A percentile compares a stretch with the other conserved stretches of the same genome.
These are phyloP conservation scores for Penicillium griseofulvum DNA, from an alignment of 2,329 filamentous ascomycete species.

Conservation along the genomic window DNA sequence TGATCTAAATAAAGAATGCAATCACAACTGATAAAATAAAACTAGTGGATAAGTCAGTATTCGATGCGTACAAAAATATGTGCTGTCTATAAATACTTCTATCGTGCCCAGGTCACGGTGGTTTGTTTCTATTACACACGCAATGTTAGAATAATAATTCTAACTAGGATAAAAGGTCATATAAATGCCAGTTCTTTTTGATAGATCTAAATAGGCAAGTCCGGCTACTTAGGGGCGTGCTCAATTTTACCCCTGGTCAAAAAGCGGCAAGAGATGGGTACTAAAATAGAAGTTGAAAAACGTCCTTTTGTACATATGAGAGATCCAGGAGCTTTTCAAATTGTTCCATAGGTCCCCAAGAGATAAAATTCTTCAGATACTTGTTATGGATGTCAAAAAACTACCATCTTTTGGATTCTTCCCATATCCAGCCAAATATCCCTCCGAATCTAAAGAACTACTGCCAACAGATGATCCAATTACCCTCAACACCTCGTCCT, in stretches of 20 bases:
- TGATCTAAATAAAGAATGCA: too few species aligned
- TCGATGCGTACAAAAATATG: too few species aligned
- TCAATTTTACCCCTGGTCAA: not conserved
- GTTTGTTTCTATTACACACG: too few species aligned
- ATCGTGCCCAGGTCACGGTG: too few species aligned
- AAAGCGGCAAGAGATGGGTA: not conserved
- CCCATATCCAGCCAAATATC: slow-evolving; percentile 7
- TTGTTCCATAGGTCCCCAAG: not conserved
- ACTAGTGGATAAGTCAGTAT: too few species aligned
- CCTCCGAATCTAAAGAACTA: not conserved
- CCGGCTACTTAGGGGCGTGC: not conserved
- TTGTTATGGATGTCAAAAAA: slow-evolving; percentile 16
- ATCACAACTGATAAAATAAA: too few species aligned
- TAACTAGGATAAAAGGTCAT: too few species aligned
- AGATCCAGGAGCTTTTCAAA: not conserved
- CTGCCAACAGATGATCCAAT: slow-evolving; percentile 9
- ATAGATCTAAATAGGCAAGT: too few species aligned
- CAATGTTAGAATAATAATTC: too few species aligned
- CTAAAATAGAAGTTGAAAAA: not conserved
- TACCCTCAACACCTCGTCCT: slow-evolving; percentile 25
- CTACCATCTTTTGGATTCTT: slow-evolving; percentile 21
- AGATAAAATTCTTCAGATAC: not conserved
- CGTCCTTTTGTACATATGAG: not conserved
- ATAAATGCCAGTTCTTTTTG: too few species aligned
- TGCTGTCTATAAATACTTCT: too few species aligned